These are phyloP conservation scores for Chlamydomonas sphaeroides DNA, from an alignment of 139 green algal species.

Conservation along the genomic window DNA sequence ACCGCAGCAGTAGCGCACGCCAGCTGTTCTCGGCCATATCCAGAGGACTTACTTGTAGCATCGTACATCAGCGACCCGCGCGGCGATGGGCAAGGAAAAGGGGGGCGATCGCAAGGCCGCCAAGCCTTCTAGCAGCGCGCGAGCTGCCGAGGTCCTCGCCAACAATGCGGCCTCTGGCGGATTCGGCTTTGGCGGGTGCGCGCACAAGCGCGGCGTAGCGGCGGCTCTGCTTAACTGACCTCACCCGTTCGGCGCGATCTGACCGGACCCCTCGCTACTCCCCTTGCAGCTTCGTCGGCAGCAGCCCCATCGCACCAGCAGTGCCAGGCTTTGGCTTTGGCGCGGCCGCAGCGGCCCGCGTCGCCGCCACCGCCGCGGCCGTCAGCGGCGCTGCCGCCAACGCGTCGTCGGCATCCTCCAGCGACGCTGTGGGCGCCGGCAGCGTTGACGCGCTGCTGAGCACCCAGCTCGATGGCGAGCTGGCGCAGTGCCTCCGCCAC, in stretches of 20 bases:
- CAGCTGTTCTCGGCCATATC: too few species aligned
- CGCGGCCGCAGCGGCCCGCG: background rate
- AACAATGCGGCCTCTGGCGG: slow-evolving; percentile 20
- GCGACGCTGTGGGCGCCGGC: too few species aligned
- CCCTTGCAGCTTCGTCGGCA: slow-evolving; percentile 34
- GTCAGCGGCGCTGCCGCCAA: too few species aligned
- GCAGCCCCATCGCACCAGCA: background rate
- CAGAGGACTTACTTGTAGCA: too few species aligned
- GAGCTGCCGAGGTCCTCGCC: slow-evolving; percentile 51
- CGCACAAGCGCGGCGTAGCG: too few species aligned
- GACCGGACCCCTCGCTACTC: background rate
- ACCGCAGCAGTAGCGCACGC: too few species aligned
- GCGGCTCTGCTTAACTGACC: too few species aligned
- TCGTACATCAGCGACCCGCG: too few species aligned
- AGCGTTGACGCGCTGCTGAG: too few species aligned
- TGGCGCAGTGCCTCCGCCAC: slow-evolving; percentile 77
- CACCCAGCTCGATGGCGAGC: slow-evolving; percentile 65
- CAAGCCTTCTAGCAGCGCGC: slow-evolving; percentile 49
- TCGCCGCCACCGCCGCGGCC: too few species aligned
- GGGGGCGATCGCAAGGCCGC: slow-evolving; percentile 2
- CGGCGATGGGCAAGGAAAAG: slow-evolving; percentile 7
- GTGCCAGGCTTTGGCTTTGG: slow-evolving; percentile 55
- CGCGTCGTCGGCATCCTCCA: too few species aligned
- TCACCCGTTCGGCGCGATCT: too few species aligned
- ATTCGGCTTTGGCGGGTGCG: slow-evolving; percentile 58